These are phyloP conservation scores for Saitozyma sp. DNA, from an alignment of 768 basidiomycete species.

Conservation along the genomic window DNA sequence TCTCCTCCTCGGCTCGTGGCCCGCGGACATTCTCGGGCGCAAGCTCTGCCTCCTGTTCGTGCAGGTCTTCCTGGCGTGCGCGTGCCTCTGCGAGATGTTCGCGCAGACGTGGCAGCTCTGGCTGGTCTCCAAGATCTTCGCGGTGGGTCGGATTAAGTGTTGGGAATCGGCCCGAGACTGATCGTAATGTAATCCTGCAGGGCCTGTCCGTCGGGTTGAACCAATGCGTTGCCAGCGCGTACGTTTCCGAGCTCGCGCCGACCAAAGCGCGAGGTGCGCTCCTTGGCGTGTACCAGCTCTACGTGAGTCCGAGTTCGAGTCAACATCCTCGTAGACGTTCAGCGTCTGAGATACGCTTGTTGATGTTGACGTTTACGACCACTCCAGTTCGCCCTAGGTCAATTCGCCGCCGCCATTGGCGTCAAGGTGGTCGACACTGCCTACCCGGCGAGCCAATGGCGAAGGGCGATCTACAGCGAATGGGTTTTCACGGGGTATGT, in stretches of 20 bases:
- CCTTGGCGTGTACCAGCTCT: neutral
- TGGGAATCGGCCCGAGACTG: neutral
- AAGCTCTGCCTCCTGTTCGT: neutral
- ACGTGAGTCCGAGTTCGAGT: too few relatives aligned
- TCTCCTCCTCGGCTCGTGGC: neutral
- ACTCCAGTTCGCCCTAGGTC: slow-evolving; percentile 5
- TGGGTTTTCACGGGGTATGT: neutral
- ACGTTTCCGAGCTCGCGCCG: slow-evolving; percentile 11
- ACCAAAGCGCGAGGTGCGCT: slow-evolving; percentile 4
- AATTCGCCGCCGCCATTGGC: slow-evolving; percentile 13
- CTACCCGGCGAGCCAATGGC: neutral
- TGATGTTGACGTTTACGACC: too few relatives aligned
- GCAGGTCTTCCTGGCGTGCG: slow-evolving; percentile 5
- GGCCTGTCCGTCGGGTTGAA: neutral
- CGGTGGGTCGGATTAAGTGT: neutral
- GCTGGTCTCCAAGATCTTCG: slow-evolving; percentile 9
- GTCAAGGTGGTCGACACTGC: neutral
- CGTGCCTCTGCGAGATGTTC: slow-evolving; percentile 3
- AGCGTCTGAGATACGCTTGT: too few relatives aligned
- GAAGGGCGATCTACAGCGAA: too few relatives aligned
- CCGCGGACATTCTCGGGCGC: slow-evolving; percentile 5
- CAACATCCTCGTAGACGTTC: neutral
- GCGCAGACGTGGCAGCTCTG: slow-evolving; percentile 11
- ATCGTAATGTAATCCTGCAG: neutral
- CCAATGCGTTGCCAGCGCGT: slow-evolving; percentile 1